Conservation (phyloP, 192 early-diverging fungal genomes). For the Entomortierella parvispora region DNA sequence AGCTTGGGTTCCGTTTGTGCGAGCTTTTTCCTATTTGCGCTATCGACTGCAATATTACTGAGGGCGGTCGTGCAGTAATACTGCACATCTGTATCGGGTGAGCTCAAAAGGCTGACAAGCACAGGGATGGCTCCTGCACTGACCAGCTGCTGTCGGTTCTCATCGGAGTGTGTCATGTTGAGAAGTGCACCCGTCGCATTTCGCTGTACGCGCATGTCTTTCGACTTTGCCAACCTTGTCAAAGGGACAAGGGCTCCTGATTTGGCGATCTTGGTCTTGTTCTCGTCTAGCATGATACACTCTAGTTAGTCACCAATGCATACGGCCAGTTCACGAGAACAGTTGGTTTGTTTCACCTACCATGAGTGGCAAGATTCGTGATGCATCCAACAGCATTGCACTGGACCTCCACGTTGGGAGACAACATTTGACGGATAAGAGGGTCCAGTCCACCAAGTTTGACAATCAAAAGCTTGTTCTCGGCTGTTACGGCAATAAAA, state of each 20-base stretch:
- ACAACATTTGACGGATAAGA: slow-evolving; percentile 87
- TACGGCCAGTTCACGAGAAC: too few species aligned
- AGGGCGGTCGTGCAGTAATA: slow-evolving; percentile 93
- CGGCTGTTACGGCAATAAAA: slow-evolving; percentile 57
- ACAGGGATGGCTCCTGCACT: slow-evolving; percentile 86
- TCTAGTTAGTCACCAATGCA: background rate
- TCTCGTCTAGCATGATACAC: slow-evolving; percentile 72
- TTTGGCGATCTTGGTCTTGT: slow-evolving; percentile 89
- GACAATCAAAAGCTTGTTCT: slow-evolving; percentile 88
- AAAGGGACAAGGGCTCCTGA: slow-evolving; percentile 81
- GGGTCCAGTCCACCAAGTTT: slow-evolving; percentile 85
- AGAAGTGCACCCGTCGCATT: slow-evolving; percentile 92
- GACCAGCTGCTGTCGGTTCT: slow-evolving; percentile 86
- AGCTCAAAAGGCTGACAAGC: slow-evolving; percentile 77
- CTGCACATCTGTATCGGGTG: slow-evolving; percentile 85
- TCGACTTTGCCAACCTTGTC: slow-evolving; percentile 78
- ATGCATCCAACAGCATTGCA: slow-evolving; percentile 95
- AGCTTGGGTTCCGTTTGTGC: slow-evolving; percentile 78
- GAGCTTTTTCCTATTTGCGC: slow-evolving; percentile 69
- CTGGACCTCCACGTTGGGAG: slow-evolving; percentile 89
- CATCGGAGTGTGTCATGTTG: slow-evolving; percentile 92
- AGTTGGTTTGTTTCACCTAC: too few species aligned
- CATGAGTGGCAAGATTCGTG: slow-evolving; percentile 89
- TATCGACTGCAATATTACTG: slow-evolving; percentile 90
- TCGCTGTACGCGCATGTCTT: slow-evolving; percentile 86